These are phyloP conservation scores for Pichia norvegensis DNA, from an alignment of 1,139 yeast genomes.

Conservation along the genomic window DNA sequence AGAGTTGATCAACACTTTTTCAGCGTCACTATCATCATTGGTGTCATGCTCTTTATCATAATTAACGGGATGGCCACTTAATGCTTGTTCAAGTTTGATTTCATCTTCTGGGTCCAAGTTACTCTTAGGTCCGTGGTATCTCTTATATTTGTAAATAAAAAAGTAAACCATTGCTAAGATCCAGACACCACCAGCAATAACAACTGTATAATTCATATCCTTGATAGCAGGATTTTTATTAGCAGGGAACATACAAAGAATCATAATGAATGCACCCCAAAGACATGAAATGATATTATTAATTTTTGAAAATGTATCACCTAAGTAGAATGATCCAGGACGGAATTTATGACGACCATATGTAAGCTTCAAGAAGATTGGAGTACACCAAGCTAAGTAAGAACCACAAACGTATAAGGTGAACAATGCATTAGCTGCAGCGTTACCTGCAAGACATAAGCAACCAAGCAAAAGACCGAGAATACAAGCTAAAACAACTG, in stretches of 20 bases:
- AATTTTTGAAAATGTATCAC: constrained; percentile 37
- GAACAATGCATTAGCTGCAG: constrained; percentile 58
- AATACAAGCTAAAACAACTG: constrained; percentile 47
- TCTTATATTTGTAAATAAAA: constrained; percentile 38
- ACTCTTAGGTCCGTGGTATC: constrained; percentile 45
- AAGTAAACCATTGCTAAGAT: constrained; percentile 40
- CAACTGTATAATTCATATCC: constrained; percentile 38
- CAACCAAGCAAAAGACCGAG: constrained; percentile 47
- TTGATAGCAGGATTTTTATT: constrained; percentile 23
- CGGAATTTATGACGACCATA: constrained; percentile 41
- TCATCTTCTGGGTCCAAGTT: constrained; percentile 21
- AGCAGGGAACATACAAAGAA: constrained; percentile 43
- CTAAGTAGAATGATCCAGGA: constrained; percentile 62
- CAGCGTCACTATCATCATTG: constrained; percentile 17
- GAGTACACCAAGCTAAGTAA: constrained; percentile 53
- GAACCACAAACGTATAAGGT: constrained; percentile 54
- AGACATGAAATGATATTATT: constrained; percentile 31
- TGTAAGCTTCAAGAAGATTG: constrained; percentile 43
- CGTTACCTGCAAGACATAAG: constrained; percentile 47
- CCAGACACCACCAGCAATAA: constrained; percentile 44
- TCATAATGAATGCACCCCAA: constrained; percentile 37
- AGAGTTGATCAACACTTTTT: not conserved
- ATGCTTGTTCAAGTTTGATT: constrained; percentile 1
- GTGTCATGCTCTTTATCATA: no score
- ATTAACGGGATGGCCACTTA: constrained; percentile 10